Evolutionary conservation across 495 filamentous ascomycete species (phyloP).

Genomic region (Aspergillus hancockii): DNA sequence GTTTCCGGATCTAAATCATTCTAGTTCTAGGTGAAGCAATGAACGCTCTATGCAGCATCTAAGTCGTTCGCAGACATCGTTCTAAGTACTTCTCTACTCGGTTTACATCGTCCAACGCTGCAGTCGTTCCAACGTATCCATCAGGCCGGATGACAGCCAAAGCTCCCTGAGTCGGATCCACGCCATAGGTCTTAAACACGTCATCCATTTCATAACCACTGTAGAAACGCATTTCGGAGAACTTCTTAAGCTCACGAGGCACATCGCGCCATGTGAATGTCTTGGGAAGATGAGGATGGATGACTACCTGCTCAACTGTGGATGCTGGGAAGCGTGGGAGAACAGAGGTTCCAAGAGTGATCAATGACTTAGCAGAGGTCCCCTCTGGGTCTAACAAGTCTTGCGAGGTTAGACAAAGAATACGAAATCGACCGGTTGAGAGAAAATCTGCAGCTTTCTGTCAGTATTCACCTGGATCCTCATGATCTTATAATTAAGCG

Average conservation of each 20-base stretch:
- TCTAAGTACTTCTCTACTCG: constrained; percentile 40
- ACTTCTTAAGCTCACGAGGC: constrained; percentile 57
- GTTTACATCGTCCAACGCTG: constrained; percentile 54
- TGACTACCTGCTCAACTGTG: constrained; percentile 59
- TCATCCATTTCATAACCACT: constrained; percentile 68
- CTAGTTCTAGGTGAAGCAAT: too few species aligned
- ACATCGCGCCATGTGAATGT: constrained; percentile 60
- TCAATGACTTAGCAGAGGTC: constrained; percentile 32
- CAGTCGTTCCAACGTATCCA: constrained; percentile 64
- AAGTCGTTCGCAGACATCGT: constrained; percentile 26
- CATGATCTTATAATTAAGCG: not conserved
- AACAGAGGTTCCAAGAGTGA: constrained; percentile 36
- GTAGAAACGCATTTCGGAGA: constrained; percentile 58
- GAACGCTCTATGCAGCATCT: not conserved
- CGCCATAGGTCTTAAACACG: constrained; percentile 64
- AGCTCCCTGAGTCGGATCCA: constrained; percentile 59
- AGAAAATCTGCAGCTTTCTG: constrained; percentile 30
- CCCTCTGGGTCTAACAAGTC: constrained; percentile 34
- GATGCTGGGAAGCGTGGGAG: constrained; percentile 44
- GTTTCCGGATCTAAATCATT: too few species aligned
- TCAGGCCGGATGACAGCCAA: constrained; percentile 65
- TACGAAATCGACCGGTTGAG: constrained; percentile 49
- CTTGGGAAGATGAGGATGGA: constrained; percentile 55
- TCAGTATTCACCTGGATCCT: not conserved
- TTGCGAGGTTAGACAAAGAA: constrained; percentile 42